Evolutionary conservation across 345 rosid genomes (phyloP).

Genomic region (Euphorbia tirucalli): DNA sequence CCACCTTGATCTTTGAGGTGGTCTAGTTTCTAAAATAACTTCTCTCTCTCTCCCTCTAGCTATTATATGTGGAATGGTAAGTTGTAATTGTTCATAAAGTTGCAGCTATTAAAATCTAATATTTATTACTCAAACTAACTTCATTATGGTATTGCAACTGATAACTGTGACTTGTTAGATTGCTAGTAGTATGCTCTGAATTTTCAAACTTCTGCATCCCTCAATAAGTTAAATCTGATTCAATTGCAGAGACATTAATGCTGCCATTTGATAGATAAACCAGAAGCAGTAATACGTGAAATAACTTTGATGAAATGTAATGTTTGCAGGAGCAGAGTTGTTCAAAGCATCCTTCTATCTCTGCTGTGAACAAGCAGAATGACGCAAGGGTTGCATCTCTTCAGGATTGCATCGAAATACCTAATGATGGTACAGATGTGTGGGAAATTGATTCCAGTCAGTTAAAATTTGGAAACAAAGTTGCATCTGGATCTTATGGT

Average conservation of each 20-base stretch:
- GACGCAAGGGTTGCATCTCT: conserved; percentile 39
- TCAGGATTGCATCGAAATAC: conserved; percentile 72
- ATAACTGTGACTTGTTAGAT: not conserved
- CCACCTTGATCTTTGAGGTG: not conserved
- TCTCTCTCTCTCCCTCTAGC: not conserved
- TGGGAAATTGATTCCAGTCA: conserved; percentile 90
- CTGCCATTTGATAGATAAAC: not conserved
- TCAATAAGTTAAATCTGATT: not conserved
- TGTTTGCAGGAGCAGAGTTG: conserved; percentile 58
- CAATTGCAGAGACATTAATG: not conserved
- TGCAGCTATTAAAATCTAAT: not conserved
- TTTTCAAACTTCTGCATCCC: not conserved
- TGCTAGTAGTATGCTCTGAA: not conserved
- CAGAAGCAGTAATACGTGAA: not conserved
- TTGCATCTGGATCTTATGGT: conserved; percentile 85
- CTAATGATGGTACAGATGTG: conserved; percentile 89
- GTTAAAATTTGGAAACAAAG: conserved; percentile 65
- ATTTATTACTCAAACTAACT: not conserved
- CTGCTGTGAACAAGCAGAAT: conserved; percentile 39
- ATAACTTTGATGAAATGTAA: conserved; percentile 17
- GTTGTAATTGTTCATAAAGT: not conserved
- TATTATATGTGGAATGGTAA: not conserved
- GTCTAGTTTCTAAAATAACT: not conserved
- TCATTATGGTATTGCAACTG: not conserved
- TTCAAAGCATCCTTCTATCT: conserved; percentile 42